Percentiles rank a stretch among this genome's conserved stretches.
These are phyloP conservation scores for Paraconiothyrium sp. DNA, from an alignment of 2,329 filamentous ascomycete genomes.

Conservation along the genomic window DNA sequence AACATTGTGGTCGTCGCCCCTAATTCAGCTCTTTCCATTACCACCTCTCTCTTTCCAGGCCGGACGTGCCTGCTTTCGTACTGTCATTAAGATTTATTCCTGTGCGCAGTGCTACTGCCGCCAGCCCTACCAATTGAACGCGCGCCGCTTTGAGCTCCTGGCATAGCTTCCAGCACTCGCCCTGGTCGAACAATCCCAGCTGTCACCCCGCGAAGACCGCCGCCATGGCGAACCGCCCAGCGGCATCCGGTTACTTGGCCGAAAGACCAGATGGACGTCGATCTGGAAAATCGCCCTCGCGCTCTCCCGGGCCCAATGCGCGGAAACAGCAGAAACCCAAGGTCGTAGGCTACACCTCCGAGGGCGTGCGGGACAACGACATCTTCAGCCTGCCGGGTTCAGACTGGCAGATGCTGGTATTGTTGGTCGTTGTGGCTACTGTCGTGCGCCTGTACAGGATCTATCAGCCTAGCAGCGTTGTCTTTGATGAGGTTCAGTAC, in stretches of 20 bases:
- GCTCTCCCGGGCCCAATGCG: conserved; percentile 36
- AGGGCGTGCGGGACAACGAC: conserved; percentile 88
- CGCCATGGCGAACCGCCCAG: conserved; percentile 48
- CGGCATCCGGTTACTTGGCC: conserved; percentile 40
- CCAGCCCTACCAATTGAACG: neutral
- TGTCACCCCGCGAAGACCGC: conserved; percentile 31
- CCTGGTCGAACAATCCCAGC: conserved; percentile 31
- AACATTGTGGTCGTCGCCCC: conserved; percentile 22
- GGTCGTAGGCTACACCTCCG: conserved; percentile 72
- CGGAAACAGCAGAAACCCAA: conserved; percentile 42
- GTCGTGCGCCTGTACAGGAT: conserved; percentile 92
- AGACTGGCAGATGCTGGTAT: conserved; percentile 81
- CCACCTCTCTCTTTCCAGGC: conserved; percentile 29
- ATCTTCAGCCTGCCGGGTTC: conserved; percentile 84
- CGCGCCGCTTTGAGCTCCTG: conserved; percentile 17
- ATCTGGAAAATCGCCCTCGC: conserved; percentile 47
- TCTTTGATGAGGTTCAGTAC: conserved; percentile 99
- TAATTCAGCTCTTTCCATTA: conserved; percentile 25
- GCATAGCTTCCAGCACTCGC: conserved; percentile 25
- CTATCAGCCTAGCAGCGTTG: conserved; percentile 94
- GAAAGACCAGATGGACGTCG: conserved; percentile 44
- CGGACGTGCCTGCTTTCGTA: conserved; percentile 41
- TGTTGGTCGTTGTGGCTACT: conserved; percentile 78
- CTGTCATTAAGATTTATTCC: conserved; percentile 41
- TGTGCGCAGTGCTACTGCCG: conserved; percentile 9